A percentile compares a stretch with the other conserved stretches of the same genome.
Conservation (phyloP, 116 monocot species). For the Thalassia testudinum region DNA sequence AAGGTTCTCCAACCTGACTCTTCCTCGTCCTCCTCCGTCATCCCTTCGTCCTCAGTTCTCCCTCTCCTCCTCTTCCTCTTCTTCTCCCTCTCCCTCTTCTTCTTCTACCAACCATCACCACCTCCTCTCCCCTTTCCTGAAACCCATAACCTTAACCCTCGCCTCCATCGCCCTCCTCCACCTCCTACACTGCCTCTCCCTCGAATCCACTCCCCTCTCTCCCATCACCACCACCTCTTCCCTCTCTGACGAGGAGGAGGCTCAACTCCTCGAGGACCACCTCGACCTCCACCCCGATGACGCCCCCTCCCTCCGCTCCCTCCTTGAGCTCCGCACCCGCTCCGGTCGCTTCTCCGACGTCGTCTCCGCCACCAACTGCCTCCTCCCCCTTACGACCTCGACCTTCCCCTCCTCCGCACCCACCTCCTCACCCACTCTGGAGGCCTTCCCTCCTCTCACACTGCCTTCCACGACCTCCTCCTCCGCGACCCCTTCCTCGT, state of each 20-base stretch:
- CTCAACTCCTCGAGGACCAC: background rate
- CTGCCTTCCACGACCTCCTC: conserved; percentile 33
- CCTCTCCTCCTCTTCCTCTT: too few relatives aligned
- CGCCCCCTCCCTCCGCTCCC: background rate
- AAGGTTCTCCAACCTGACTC: too few relatives aligned
- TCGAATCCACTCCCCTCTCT: background rate
- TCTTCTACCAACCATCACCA: too few relatives aligned
- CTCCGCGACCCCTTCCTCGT: conserved; percentile 24
- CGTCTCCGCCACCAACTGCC: conserved; percentile 20
- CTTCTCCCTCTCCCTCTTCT: too few relatives aligned
- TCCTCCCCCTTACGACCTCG: conserved; percentile 23
- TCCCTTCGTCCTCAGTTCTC: too few relatives aligned
- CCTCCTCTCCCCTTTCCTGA: too few relatives aligned
- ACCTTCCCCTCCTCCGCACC: conserved; percentile 36
- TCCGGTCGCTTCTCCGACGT: conserved; percentile 24
- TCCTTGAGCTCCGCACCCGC: too few relatives aligned
- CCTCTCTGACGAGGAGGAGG: background rate
- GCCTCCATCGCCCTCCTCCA: background rate
- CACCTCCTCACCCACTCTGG: too few relatives aligned
- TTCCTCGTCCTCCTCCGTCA: too few relatives aligned
- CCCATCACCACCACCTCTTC: background rate
- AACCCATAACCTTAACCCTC: too few relatives aligned
- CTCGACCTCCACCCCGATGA: background rate
- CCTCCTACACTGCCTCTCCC: background rate
- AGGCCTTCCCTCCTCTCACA: conserved; percentile 24